These are phyloP conservation scores for Trypanosomatidae sp. DNA, from an alignment of 208 protist species.

Conservation along the genomic window DNA sequence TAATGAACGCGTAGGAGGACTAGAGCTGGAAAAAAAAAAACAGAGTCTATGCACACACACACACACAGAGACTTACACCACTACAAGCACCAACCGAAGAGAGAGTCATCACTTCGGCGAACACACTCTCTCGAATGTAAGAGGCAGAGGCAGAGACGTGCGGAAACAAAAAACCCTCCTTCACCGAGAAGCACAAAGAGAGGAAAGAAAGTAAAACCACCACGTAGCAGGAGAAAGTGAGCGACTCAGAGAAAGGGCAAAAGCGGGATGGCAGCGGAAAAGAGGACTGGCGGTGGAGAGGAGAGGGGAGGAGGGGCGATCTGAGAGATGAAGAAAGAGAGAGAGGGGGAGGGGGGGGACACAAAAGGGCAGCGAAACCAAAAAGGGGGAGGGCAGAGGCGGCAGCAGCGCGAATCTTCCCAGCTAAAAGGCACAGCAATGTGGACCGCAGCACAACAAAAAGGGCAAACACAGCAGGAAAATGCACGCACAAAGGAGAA, in stretches of 20 bases:
- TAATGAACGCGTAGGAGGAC: neutral
- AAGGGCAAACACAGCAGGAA: conserved; percentile 2
- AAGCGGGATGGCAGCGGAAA: no score
- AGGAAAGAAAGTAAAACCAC: neutral
- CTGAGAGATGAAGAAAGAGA: neutral
- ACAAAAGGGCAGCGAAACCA: neutral
- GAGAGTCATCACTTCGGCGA: neutral
- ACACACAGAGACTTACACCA: neutral
- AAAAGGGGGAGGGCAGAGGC: neutral
- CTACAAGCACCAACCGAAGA: neutral
- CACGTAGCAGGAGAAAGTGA: neutral
- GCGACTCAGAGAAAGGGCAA: neutral
- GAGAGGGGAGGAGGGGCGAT: neutral
- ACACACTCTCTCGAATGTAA: neutral
- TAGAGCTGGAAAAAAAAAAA: neutral
- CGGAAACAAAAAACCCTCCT: neutral
- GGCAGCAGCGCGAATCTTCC: neutral
- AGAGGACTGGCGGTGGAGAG: neutral
- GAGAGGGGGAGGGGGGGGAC: neutral
- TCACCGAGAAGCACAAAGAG: neutral
- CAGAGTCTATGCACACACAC: neutral
- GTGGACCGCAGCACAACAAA: conserved; percentile 12
- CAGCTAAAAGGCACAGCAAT: conserved; percentile 1
- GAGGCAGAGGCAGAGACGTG: neutral
- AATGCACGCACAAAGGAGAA: conserved; percentile 5